phyloP scores from a whole-genome alignment of 1,284 basidiomycete species.

The Ustilago curta region DNA sequence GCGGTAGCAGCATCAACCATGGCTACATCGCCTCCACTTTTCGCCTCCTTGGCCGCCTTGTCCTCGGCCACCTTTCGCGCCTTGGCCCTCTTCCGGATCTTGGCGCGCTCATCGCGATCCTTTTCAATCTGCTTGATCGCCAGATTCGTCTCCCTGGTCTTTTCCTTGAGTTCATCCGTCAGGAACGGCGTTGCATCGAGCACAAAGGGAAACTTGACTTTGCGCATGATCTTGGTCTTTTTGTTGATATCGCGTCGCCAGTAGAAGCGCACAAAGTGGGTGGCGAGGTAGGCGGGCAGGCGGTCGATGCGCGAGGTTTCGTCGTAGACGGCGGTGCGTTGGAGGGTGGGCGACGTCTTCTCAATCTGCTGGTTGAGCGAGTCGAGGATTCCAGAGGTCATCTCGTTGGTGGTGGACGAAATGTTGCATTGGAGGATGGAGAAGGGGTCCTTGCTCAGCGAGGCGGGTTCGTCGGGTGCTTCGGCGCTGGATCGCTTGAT shows the following conservation, averaged over 20 bases:
- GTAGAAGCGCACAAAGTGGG: constrained; percentile 94
- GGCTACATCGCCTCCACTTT: constrained; percentile 71
- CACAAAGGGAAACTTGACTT: constrained; percentile 90
- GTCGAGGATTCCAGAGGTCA: constrained; percentile 86
- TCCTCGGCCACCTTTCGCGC: constrained; percentile 68
- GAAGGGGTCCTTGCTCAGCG: constrained; percentile 78
- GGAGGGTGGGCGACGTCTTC: constrained; percentile 84
- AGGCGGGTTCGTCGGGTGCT: constrained; percentile 80
- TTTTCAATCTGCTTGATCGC: constrained; percentile 83
- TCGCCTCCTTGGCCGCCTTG: constrained; percentile 31
- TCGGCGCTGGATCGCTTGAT: constrained; percentile 77
- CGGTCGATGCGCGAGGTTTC: constrained; percentile 85
- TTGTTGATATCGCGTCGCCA: constrained; percentile 92
- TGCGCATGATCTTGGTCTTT: constrained; percentile 76
- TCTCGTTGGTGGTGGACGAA: constrained; percentile 83
- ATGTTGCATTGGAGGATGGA: constrained; percentile 96
- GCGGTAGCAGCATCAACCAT: constrained; percentile 73
- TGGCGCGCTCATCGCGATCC: constrained; percentile 84
- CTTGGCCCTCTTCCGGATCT: constrained; percentile 82
- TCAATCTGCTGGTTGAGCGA: constrained; percentile 86
- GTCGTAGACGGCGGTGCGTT: constrained; percentile 84
- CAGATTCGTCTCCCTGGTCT: constrained; percentile 78
- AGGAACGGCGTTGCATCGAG: constrained; percentile 87
- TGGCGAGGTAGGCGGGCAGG: constrained; percentile 82
- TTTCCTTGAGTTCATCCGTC: constrained; percentile 81